A percentile compares a stretch with the other conserved stretches of the same genome.
Evolutionary conservation across 768 basidiomycete genomes (phyloP).

Genomic region (Suillus lakei): DNA sequence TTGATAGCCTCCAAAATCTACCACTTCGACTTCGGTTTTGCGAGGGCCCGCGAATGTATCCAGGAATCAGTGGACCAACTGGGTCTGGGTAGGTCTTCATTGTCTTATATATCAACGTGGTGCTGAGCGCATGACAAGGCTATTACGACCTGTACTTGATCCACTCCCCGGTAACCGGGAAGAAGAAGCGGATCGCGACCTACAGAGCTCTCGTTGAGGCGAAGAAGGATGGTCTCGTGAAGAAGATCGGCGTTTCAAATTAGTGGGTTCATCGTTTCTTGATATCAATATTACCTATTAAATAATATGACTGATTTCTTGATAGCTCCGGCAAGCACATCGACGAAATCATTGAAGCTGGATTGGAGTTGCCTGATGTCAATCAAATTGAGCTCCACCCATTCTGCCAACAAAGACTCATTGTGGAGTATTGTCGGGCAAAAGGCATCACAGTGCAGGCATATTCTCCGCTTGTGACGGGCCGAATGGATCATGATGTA

Average conservation of each 20-base stretch:
- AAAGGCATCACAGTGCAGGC: conserved; percentile 69
- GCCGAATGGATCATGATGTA: conserved; percentile 53
- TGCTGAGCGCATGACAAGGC: conserved; percentile 26
- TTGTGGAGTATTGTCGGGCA: conserved; percentile 70
- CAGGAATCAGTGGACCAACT: conserved; percentile 30
- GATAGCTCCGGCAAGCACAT: conserved; percentile 32
- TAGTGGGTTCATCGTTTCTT: conserved; percentile 36
- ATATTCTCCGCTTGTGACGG: conserved; percentile 73
- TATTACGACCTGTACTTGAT: conserved; percentile 55
- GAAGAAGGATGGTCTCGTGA: conserved; percentile 40
- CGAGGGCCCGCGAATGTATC: conserved; percentile 18
- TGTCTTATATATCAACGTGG: background rate
- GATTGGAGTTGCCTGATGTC: conserved; percentile 32
- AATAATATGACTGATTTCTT: background rate
- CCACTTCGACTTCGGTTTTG: conserved; percentile 15
- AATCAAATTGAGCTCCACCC: conserved; percentile 63
- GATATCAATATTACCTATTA: background rate
- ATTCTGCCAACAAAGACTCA: conserved; percentile 76
- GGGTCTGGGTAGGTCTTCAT: conserved; percentile 19
- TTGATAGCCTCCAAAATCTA: conserved; percentile 28
- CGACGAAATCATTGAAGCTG: conserved; percentile 27
- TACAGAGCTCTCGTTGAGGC: conserved; percentile 45
- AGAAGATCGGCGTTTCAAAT: conserved; percentile 52
- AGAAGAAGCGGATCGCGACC: conserved; percentile 40
- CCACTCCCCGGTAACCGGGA: conserved; percentile 47